Percentiles rank a stretch among this genome's conserved stretches.
These are phyloP conservation scores for Saturnispora galanensis DNA, from an alignment of 805 yeast species.

Conservation along the genomic window DNA sequence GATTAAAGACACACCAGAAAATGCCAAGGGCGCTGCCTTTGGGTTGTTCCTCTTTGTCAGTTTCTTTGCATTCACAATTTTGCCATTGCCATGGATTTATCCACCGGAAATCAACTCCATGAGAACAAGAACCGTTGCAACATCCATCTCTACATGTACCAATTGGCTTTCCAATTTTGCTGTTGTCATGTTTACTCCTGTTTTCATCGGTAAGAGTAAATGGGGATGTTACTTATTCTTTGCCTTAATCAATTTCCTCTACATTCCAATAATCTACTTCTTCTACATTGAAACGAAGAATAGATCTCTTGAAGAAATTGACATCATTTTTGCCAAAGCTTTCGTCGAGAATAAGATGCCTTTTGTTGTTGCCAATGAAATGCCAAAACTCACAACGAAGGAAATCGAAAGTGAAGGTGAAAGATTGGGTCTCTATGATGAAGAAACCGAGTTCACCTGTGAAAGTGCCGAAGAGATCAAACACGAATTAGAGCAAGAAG, in stretches of 20 bases:
- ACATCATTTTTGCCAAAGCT: conserved; percentile 58
- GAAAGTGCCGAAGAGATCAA: conserved; percentile 1
- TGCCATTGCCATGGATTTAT: conserved; percentile 46
- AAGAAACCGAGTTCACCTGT: conserved; percentile 7
- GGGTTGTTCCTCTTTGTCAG: conserved; percentile 51
- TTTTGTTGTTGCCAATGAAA: conserved; percentile 51
- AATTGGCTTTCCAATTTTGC: conserved; percentile 66
- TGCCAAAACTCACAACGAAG: conserved; percentile 48
- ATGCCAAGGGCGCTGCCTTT: conserved; percentile 61
- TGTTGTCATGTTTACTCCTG: conserved; percentile 60
- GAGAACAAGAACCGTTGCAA: conserved; percentile 60
- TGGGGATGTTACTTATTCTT: conserved; percentile 67
- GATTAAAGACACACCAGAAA: conserved; percentile 28
- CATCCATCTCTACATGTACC: conserved; percentile 52
- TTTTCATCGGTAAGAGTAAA: conserved; percentile 37
- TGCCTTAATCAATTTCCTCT: conserved; percentile 50
- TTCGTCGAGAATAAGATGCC: conserved; percentile 45
- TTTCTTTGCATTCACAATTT: conserved; percentile 42
- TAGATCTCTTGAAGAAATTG: conserved; percentile 65
- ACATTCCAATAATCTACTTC: conserved; percentile 54
- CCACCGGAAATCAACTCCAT: conserved; percentile 59
- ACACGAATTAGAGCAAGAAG: conserved; percentile 6
- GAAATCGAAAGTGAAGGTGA: conserved; percentile 54
- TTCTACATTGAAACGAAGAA: conserved; percentile 75
- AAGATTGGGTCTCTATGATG: conserved; percentile 41